Evolutionary conservation across 2,329 filamentous ascomycete species (phyloP).

Genomic region (Hirsutella minnesotensis): DNA sequence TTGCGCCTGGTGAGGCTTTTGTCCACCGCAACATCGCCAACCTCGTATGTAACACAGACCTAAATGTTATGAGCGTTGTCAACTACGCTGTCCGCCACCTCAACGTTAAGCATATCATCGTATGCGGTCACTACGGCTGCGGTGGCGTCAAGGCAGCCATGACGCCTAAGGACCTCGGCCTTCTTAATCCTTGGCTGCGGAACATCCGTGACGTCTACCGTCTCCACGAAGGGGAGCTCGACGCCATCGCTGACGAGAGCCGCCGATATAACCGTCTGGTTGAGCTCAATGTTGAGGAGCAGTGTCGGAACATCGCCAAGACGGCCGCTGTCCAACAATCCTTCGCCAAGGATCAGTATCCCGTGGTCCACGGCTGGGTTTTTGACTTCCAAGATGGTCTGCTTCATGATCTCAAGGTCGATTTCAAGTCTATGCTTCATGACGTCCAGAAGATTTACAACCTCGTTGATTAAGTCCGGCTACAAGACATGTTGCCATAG

Average conservation of each 20-base stretch:
- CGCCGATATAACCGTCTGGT: constrained; percentile 60
- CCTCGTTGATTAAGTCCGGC: constrained; percentile 27
- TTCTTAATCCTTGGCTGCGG: constrained; percentile 63
- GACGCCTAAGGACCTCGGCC: constrained; percentile 56
- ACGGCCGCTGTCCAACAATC: constrained; percentile 68
- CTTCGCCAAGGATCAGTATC: constrained; percentile 50
- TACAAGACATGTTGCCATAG: too few relatives aligned
- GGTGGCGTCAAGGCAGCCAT: constrained; percentile 66
- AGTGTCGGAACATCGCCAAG: constrained; percentile 68
- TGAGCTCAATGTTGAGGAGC: constrained; percentile 72
- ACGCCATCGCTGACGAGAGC: constrained; percentile 44
- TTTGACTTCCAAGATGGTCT: constrained; percentile 58
- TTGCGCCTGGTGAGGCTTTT: constrained; percentile 83
- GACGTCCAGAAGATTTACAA: constrained; percentile 56
- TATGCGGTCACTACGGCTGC: constrained; percentile 71
- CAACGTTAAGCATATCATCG: constrained; percentile 68
- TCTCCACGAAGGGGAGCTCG: constrained; percentile 58
- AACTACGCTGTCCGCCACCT: constrained; percentile 77
- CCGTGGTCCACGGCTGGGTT: constrained; percentile 63
- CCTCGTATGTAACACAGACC: constrained; percentile 66
- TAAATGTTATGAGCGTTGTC: constrained; percentile 71
- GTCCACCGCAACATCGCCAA: constrained; percentile 94
- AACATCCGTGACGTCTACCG: constrained; percentile 67
- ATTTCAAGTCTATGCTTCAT: constrained; percentile 43
- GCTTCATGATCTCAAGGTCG: constrained; percentile 51